Evolutionary conservation across 768 basidiomycete species (phyloP), one percentile per base, ranked within the genome.

Genomic region (Gloeophyllum trabeum): DNA sequence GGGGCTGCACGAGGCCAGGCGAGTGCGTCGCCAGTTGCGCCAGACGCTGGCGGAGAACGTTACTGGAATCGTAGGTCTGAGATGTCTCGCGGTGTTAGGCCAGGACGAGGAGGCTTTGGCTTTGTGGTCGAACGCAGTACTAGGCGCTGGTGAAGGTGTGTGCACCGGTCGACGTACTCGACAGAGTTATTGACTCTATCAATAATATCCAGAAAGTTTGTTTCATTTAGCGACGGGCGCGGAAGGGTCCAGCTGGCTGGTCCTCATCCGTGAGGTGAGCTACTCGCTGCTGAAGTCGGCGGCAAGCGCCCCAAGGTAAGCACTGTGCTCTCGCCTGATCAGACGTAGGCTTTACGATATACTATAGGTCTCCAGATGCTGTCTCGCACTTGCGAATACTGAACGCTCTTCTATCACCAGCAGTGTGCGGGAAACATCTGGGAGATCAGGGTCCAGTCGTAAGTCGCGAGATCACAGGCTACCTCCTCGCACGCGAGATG

Each of bases 81-180:
- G 87, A 43, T 79, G 75, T 56, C 63, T 85, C 18, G 75, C 81
- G 16, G 66, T 87, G 19, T 64, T 82, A 39, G 77, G 76, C 10
- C 46, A 46, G 24, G 71, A 76, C 47, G 65, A 72, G 36, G 57
- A 63, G 18, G 59, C 64, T 4, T 54, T 81, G 16, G 65, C 57
- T 4, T 51, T 48, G 23, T 80, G 77, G 76, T 66, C 71, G 5
- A 48, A 48, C 20, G 55, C 54, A 14, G 59, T 75, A 35, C 21
- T 55, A 4, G 41, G 50, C 5, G 51, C 49, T 4, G 51, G 32
- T 3, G 2, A 23, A 25, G 37, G 26, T 16, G 38, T 10, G n/a
- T n/a, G 14, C 30, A 7, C 23, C 43, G 19, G 7, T 35, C 41
- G 22, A n/a, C 18, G 16, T 23, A 10, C 2, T 0, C 61, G 64